Conservation (phyloP, 495 filamentous ascomycete genomes). For the Hamigera avellanea region DNA sequence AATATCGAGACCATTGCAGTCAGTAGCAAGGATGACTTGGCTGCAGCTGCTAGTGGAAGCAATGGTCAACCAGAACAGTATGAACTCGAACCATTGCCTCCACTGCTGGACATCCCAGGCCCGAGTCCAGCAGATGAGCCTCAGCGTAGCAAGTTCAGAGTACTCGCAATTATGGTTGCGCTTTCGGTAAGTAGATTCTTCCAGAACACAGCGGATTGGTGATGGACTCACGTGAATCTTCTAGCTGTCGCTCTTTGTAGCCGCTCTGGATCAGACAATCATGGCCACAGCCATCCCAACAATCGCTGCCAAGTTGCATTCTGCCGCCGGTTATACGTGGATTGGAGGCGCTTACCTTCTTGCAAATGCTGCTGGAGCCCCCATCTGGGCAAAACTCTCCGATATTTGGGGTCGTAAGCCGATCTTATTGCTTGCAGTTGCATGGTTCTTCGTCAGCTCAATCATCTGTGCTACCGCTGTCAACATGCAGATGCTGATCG, state of each 20-base stretch:
- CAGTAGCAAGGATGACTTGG: too few relatives aligned
- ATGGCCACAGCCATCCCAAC: constrained; percentile 50
- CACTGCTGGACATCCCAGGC: background rate
- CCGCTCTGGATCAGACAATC: constrained; percentile 52
- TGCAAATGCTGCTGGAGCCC: constrained; percentile 38
- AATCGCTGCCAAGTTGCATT: constrained; percentile 44
- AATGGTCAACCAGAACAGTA: background rate
- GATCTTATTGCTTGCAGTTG: constrained; percentile 35
- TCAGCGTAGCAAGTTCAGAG: constrained; percentile 11
- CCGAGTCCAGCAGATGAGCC: background rate
- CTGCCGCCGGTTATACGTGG: constrained; percentile 52
- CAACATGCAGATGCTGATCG: constrained; percentile 43
- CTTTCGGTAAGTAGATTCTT: constrained; percentile 13
- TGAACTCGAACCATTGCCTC: background rate
- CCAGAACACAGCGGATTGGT: background rate
- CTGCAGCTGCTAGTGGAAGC: too few relatives aligned
- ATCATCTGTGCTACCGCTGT: constrained; percentile 37
- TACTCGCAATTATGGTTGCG: constrained; percentile 16
- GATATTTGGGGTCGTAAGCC: constrained; percentile 53
- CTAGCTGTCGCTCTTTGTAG: constrained; percentile 40
- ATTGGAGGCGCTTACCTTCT: constrained; percentile 55
- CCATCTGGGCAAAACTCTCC: constrained; percentile 46
- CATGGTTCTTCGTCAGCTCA: constrained; percentile 28
- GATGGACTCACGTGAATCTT: background rate
- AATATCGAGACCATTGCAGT: background rate